phyloP scores from a whole-genome alignment of 139 green algal species.

The Tetradesmus obliquus region DNA sequence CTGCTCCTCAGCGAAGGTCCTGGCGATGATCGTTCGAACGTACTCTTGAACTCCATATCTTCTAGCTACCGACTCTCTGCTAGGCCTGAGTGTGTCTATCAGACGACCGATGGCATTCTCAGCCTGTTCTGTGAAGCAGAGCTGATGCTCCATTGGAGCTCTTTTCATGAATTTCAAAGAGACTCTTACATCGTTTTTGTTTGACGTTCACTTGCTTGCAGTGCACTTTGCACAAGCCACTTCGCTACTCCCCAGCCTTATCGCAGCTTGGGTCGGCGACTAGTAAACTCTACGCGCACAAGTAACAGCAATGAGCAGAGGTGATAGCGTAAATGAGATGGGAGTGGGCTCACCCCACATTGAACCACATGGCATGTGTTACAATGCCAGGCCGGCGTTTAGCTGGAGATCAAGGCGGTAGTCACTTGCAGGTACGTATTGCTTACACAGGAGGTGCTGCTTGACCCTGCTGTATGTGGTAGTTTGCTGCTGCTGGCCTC shows the following conservation, averaged over 20 bases:
- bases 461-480: neutral
- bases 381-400: neutral
- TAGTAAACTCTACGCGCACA: neutral
- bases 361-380: constrained; percentile 2
- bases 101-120: constrained; percentile 14
- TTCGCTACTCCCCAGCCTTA: neutral
- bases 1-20: constrained; percentile 58
- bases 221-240: neutral
- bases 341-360: neutral
- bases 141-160: neutral
- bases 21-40: constrained; percentile 53
- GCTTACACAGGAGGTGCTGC: neutral
- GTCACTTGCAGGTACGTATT: neutral
- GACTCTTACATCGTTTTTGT: neutral
- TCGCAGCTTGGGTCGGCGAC: neutral
- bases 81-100: constrained; percentile 25
- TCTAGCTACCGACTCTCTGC: constrained; percentile 13
- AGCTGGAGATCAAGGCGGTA: neutral
- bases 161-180: neutral
- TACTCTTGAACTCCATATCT: constrained; percentile 57
- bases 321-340: neutral
- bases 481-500: neutral
- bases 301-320: neutral
- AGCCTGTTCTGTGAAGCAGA: neutral
- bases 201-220: neutral